phyloP scores from a whole-genome alignment of 75 land plant genomes.

The Isoetes taiwanensis region DNA sequence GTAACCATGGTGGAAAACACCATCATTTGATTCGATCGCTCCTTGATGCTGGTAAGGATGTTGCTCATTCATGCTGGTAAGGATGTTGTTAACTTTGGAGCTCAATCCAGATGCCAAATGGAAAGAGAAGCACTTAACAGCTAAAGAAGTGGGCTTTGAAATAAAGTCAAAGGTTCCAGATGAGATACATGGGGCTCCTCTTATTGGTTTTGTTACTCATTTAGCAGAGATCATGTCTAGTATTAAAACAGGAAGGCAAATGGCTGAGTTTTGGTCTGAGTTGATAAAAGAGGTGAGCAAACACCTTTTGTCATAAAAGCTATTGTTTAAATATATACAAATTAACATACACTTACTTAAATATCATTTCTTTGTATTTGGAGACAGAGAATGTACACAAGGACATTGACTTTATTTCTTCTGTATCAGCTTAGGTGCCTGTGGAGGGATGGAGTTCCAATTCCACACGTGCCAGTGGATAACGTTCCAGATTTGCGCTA shows the following conservation, averaged over 20 bases:
- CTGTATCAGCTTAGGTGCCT: conserved; percentile 46
- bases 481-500: conserved; percentile 64
- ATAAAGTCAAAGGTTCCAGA: conserved; percentile 27
- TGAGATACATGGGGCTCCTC: conserved; percentile 82
- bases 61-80: background rate
- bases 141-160: conserved; percentile 1
- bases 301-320: background rate
- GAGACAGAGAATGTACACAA: background rate
- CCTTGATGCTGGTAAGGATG: conserved; percentile 51
- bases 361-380: background rate
- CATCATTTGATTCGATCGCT: conserved; percentile 38
- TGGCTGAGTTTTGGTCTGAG: conserved; percentile 64
- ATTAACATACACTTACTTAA: background rate
- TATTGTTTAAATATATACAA: background rate
- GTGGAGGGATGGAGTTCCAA: conserved; percentile 62
- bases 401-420: background rate
- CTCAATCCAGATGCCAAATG: no score
- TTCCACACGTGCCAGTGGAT: conserved; percentile 69
- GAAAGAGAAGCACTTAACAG: conserved; percentile 17
- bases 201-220: conserved; percentile 58
- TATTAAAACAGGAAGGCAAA: conserved; percentile 44
- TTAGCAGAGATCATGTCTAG: conserved; percentile 65
- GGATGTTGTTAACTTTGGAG: background rate
- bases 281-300: conserved; percentile 56
- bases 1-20: conserved; percentile 23